phyloP scores from a whole-genome alignment of 805 yeast genomes.

The Candida silvicultrix region DNA sequence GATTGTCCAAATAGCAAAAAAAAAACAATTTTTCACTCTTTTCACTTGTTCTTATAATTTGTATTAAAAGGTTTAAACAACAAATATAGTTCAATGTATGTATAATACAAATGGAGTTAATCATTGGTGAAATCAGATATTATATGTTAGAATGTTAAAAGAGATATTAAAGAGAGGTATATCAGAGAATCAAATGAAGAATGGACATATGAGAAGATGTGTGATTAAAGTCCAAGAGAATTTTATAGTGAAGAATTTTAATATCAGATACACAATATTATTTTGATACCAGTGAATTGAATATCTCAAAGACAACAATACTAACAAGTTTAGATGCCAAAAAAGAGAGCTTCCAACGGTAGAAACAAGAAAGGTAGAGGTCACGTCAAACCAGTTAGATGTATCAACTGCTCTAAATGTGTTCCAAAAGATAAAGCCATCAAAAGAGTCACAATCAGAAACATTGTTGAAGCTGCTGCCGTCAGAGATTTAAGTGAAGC shows the following conservation, averaged over 20 bases:
- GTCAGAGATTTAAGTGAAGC: constrained; percentile 99
- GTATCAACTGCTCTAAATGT: constrained; percentile 99
- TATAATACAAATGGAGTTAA: not conserved
- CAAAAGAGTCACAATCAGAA: constrained; percentile 99
- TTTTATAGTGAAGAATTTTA: too few relatives aligned
- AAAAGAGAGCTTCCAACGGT: constrained; percentile 99
- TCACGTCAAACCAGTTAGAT: constrained; percentile 99
- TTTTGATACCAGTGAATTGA: too few relatives aligned
- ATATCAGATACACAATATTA: too few relatives aligned
- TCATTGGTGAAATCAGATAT: not conserved
- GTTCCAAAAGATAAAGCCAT: constrained; percentile 99
- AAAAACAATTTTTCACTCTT: not conserved
- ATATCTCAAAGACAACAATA: not conserved
- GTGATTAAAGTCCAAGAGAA: too few relatives aligned
- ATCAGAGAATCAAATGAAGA: too few relatives aligned
- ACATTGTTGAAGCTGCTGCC: constrained; percentile 99
- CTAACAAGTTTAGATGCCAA: constrained; percentile 64
- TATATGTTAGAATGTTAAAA: too few relatives aligned
- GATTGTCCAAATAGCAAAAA: not conserved
- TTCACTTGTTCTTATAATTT: not conserved
- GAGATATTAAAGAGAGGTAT: not conserved
- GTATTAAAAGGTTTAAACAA: not conserved
- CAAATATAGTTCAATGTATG: not conserved
- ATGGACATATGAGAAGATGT: too few relatives aligned
- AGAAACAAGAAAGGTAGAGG: constrained; percentile 99